Evolutionary conservation across 2,329 filamentous ascomycete species (phyloP).

Genomic region (Colletotrichum euphorbiae): DNA sequence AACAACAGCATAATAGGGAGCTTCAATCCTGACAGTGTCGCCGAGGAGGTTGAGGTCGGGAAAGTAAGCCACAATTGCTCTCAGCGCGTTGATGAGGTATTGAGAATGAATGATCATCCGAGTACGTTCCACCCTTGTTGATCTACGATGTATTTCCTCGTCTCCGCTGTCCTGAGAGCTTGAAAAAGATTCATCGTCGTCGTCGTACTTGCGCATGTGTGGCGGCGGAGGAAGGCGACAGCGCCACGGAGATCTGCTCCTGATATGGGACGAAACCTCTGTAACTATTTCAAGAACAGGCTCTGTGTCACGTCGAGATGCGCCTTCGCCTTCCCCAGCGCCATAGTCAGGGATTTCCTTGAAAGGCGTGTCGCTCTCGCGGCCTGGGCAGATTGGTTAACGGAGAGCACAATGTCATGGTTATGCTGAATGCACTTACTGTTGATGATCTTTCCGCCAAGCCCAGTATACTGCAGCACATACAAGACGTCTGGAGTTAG

Average conservation of each 20-base stretch:
- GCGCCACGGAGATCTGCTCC: not conserved
- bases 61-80: constrained; percentile 61
- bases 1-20: constrained; percentile 61
- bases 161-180: constrained; percentile 42
- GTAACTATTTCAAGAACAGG: constrained; percentile 59
- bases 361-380: constrained; percentile 54
- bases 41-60: constrained; percentile 54
- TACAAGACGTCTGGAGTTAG: constrained; percentile 54
- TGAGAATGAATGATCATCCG: constrained; percentile 58
- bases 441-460: constrained; percentile 49
- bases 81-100: constrained; percentile 60
- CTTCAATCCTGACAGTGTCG: constrained; percentile 52
- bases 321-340: constrained; percentile 42
- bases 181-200: constrained; percentile 42
- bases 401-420: not conserved
- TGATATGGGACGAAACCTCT: constrained; percentile 46
- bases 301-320: constrained; percentile 42
- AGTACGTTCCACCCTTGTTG: constrained; percentile 48
- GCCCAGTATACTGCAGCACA: constrained; percentile 53
- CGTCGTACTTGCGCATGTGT: not conserved
- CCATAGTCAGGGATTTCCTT: constrained; percentile 47
- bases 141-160: constrained; percentile 43
- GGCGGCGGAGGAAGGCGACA: constrained; percentile 34
- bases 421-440: constrained; percentile 45
- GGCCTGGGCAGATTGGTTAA: constrained; percentile 46